Evolutionary conservation across 331 rosid species (phyloP), one percentile per base, ranked within the genome.

Genomic region (Telfairia occidentalis): DNA sequence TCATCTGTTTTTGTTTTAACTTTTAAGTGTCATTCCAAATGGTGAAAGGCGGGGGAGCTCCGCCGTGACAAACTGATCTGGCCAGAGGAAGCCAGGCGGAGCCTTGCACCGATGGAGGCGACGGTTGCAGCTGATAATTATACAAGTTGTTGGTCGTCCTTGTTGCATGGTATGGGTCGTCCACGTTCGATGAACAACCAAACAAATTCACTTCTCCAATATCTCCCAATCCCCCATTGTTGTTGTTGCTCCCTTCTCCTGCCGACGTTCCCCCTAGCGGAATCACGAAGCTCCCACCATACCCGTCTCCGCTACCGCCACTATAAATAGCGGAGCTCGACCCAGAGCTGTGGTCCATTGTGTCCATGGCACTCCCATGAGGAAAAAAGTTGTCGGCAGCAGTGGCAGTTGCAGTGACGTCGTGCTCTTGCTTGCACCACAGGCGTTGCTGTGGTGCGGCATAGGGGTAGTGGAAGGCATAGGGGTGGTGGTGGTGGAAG

Each of bases 391-490:
- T 63, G 15, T 35, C 70, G 5, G 46, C 42, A 72, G 69, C 55
- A 18, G 54, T 66, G 24, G 23, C 71, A 18, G 54, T 66, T n/a
- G 23, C 71, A 12, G 64, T 77, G 23, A 75, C 53, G 35, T 81
- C 89, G 54, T 81, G 86, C 65, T 92, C 97, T 80, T 92, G 96
- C 78, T 92, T 92, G 86, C 96, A 92, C 93, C 93, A 92, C 7
- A 85, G 53, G 55, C 87, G 87, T 30, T 86, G 88, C 2, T 80
- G 74, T 13, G n/a, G 54, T 0, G 32, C 9, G 0, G 19, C 87
- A 59, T 79, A 84, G 1, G 96, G 84, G 81, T 91, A 85, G 24
- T 76, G 75, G 43, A 81, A 83, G 78, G 82, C 77, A 64, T 70
- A 65, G 35, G 61, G 77, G 37, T 83, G 81, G 7, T 80, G 84